Evolutionary conservation across 768 basidiomycete species (phyloP).

Genomic region (Boletus patriciae): DNA sequence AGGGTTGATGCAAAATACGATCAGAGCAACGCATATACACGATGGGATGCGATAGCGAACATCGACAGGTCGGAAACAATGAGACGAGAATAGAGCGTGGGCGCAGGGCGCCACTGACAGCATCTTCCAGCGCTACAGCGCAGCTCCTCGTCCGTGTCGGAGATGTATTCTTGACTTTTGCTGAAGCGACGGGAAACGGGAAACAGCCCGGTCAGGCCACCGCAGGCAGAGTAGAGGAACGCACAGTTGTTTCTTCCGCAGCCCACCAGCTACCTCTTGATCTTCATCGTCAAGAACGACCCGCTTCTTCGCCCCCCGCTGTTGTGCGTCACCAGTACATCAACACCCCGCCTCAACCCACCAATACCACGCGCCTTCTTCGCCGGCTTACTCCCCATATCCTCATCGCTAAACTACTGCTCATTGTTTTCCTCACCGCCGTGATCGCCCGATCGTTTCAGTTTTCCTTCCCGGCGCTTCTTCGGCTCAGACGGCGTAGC

Average conservation of each 20-base stretch:
- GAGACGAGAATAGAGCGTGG: background rate
- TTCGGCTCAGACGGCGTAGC: constrained; percentile 49
- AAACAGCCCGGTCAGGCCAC: background rate
- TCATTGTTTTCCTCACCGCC: constrained; percentile 62
- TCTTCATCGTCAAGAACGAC: constrained; percentile 78
- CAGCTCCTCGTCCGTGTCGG: constrained; percentile 80
- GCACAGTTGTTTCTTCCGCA: constrained; percentile 77
- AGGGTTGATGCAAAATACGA: background rate
- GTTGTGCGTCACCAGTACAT: background rate
- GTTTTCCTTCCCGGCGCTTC: constrained; percentile 77
- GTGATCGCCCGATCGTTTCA: constrained; percentile 53
- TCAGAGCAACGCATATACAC: constrained; percentile 3
- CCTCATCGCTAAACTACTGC: constrained; percentile 70
- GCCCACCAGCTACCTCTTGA: constrained; percentile 60
- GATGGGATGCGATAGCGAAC: background rate
- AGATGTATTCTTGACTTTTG: constrained; percentile 86
- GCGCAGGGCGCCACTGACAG: background rate
- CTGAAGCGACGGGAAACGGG: constrained; percentile 38
- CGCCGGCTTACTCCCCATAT: constrained; percentile 52
- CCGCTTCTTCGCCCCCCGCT: constrained; percentile 65
- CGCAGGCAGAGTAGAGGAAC: constrained; percentile 25
- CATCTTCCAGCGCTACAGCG: background rate
- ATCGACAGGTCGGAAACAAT: background rate
- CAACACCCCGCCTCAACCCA: background rate
- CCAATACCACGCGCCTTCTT: constrained; percentile 56